phyloP scores from a whole-genome alignment of 441 rosid species.

The Gossypium davidsonii region DNA sequence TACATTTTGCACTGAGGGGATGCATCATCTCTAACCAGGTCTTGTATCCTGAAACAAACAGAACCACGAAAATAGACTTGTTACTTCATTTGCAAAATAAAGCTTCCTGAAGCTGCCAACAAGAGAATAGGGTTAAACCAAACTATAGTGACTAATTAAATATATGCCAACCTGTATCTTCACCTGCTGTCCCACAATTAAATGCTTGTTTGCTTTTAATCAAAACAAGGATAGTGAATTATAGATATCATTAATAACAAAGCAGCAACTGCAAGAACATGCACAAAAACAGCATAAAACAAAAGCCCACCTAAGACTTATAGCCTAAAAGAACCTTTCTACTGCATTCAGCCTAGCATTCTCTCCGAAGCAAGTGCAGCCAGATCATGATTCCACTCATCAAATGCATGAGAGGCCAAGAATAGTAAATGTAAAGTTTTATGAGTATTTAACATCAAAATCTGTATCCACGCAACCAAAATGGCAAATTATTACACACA shows the following conservation, averaged over 20 bases:
- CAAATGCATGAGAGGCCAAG: neutral
- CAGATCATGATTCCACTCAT: neutral
- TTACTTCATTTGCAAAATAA: neutral
- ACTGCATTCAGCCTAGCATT: neutral
- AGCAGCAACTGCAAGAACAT: neutral
- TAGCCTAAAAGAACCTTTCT: neutral
- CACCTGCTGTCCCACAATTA: neutral
- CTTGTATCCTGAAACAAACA: slow-evolving; percentile 40
- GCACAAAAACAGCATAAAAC: neutral
- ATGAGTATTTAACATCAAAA: neutral
- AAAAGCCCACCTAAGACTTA: neutral
- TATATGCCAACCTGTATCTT: neutral
- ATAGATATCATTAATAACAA: neutral
- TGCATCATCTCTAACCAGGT: slow-evolving; percentile 29
- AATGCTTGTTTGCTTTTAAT: neutral
- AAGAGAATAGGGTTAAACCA: neutral
- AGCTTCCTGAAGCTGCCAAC: neutral
- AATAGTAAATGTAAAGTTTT: neutral
- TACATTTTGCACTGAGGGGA: slow-evolving; percentile 27
- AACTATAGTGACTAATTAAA: neutral
- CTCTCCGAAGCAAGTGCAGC: neutral
- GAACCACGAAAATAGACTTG: neutral
- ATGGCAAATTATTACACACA: neutral
- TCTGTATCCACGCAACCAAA: neutral
- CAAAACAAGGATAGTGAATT: neutral